Conservation (phyloP, 352 stramenopile species). For the Phytophthora megakarya region DNA sequence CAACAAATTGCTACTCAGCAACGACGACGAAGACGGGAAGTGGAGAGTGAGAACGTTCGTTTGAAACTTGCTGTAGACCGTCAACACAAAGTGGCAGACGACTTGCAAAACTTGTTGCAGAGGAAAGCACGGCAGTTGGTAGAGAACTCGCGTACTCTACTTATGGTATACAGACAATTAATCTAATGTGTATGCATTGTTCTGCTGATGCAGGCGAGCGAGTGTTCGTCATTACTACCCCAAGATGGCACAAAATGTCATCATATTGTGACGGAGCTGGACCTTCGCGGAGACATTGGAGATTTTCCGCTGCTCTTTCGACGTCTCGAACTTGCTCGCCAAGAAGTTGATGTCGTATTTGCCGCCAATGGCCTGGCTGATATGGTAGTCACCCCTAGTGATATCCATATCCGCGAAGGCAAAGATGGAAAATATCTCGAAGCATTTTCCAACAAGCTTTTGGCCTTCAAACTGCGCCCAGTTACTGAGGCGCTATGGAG, state of each 20-base stretch:
- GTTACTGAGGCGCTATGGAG: constrained; percentile 28
- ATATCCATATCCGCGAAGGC: constrained; percentile 23
- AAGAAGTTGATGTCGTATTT: constrained; percentile 29
- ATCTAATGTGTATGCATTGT: background rate
- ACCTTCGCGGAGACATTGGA: constrained; percentile 5
- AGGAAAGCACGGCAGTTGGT: constrained; percentile 15
- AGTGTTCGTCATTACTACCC: background rate
- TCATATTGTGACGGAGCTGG: background rate
- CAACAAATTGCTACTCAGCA: background rate
- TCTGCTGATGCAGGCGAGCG: background rate
- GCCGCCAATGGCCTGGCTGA: constrained; percentile 18
- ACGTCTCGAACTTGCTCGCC: constrained; percentile 15
- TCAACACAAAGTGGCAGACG: constrained; percentile 10
- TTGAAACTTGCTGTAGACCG: constrained; percentile 39
- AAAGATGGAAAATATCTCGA: constrained; percentile 29
- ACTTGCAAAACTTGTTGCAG: constrained; percentile 3
- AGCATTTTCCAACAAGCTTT: constrained; percentile 33
- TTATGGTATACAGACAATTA: background rate
- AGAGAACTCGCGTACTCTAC: background rate
- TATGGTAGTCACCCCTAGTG: constrained; percentile 19
- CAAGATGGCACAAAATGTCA: background rate
- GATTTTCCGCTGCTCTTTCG: constrained; percentile 23
- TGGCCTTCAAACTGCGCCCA: constrained; percentile 26
- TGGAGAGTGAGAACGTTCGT: background rate
- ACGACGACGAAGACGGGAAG: background rate